Evolutionary conservation across 768 basidiomycete genomes (phyloP).

Genomic region (Tubosaeta brunneosetosa): DNA sequence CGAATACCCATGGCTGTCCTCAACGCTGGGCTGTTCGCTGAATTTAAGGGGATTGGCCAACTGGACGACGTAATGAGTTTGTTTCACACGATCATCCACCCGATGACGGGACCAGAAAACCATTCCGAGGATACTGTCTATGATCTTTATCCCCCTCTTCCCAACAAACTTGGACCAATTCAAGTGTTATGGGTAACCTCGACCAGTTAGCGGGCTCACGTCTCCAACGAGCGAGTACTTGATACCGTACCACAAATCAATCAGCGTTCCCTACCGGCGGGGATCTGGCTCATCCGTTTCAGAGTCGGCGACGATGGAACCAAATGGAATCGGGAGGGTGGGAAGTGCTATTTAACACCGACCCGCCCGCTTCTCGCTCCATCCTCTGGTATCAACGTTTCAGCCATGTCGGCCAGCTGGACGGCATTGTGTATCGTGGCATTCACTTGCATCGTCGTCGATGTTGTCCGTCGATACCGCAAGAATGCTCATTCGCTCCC

Average conservation of each 20-base stretch:
- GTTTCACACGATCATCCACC: background rate
- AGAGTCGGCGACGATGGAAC: background rate
- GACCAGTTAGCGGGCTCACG: no score
- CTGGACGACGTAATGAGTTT: background rate
- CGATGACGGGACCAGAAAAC: no score
- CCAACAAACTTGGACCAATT: no score
- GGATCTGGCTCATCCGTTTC: no score
- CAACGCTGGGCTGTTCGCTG: background rate
- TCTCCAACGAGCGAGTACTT: no score
- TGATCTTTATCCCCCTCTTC: no score
- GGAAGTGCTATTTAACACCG: background rate
- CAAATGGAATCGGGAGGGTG: background rate
- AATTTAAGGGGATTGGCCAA: background rate
- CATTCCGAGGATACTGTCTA: no score
- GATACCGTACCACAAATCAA: no score
- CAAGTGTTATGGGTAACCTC: no score
- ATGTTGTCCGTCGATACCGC: background rate
- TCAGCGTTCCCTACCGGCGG: no score
- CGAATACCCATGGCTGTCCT: slow-evolving; percentile 22
- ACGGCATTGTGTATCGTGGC: background rate
- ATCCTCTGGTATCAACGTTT: no score
- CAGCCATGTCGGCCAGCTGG: background rate
- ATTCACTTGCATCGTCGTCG: background rate
- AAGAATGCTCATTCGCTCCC: background rate
- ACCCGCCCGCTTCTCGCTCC: background rate